Percentiles rank a stretch among this genome's conserved stretches.
These are phyloP conservation scores for Eucalyptus urophylla DNA, from an alignment of 345 rosid species.

Conservation along the genomic window DNA sequence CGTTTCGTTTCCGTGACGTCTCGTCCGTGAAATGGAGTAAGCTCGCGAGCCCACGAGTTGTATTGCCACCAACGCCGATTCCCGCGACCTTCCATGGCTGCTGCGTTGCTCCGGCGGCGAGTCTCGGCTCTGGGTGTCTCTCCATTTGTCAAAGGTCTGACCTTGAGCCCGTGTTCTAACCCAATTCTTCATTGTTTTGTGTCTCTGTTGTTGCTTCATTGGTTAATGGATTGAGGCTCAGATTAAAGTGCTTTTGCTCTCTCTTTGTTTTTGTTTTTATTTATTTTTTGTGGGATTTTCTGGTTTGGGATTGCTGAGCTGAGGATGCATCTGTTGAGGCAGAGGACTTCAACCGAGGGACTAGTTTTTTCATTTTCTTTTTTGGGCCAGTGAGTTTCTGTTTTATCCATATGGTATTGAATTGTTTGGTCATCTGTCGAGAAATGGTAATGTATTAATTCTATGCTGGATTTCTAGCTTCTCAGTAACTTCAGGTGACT, in stretches of 20 bases:
- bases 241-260: background rate
- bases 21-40: background rate
- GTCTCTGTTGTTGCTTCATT: background rate
- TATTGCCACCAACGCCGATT: background rate
- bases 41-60: background rate
- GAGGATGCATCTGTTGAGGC: background rate
- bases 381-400: background rate
- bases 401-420: background rate
- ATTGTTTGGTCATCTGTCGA: background rate
- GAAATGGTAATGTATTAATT: background rate
- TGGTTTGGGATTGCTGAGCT: background rate
- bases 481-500: background rate
- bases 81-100: constrained; percentile 11
- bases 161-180: background rate
- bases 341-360: background rate
- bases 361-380: background rate
- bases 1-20: background rate
- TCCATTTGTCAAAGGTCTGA: constrained; percentile 41
- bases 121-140: constrained; percentile 38
- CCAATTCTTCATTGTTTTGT: background rate
- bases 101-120: constrained; percentile 44
- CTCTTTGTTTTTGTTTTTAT: too few relatives aligned
- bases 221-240: background rate
- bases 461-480: background rate
- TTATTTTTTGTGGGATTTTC: background rate